phyloP scores from a whole-genome alignment of 495 filamentous ascomycete genomes.

The Penicillium paxilli region DNA sequence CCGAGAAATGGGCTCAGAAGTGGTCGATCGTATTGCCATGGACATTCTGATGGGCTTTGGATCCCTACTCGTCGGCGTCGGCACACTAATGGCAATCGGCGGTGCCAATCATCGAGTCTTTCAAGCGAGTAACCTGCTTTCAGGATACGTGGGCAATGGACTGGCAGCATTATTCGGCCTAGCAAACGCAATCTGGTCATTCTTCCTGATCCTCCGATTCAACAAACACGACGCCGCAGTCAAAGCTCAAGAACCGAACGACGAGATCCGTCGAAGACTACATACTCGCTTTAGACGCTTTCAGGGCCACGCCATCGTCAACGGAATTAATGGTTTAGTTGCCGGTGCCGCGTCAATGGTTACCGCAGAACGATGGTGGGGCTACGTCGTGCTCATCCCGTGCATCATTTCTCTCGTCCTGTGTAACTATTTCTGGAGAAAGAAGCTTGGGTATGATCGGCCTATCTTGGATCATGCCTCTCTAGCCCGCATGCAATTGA shows the following conservation, averaged over 20 bases:
- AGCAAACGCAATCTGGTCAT: conserved; percentile 46
- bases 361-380: conserved; percentile 50
- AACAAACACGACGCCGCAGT: conserved; percentile 27
- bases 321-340: conserved; percentile 43
- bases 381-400: conserved; percentile 48
- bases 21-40: conserved; percentile 50
- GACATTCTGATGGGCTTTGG: conserved; percentile 47
- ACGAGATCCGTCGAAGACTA: conserved; percentile 25
- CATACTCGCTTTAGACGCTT: conserved; percentile 36
- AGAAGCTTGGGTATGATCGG: conserved; percentile 46
- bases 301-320: conserved; percentile 40
- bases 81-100: conserved; percentile 51
- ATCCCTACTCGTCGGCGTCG: conserved; percentile 46
- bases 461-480: conserved; percentile 23
- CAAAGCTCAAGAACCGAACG: conserved; percentile 10
- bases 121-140: conserved; percentile 46
- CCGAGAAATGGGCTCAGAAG: conserved; percentile 46
- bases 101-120: conserved; percentile 42
- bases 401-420: conserved; percentile 44
- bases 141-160: conserved; percentile 50
- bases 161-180: conserved; percentile 45
- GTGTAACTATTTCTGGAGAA: conserved; percentile 48
- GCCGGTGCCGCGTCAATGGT: conserved; percentile 52
- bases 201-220: conserved; percentile 37
- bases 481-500: conserved; percentile 14